Base-by-base conservation (phyloP, 208 protist species). In the Trypanosoma rangeli region DNA sequence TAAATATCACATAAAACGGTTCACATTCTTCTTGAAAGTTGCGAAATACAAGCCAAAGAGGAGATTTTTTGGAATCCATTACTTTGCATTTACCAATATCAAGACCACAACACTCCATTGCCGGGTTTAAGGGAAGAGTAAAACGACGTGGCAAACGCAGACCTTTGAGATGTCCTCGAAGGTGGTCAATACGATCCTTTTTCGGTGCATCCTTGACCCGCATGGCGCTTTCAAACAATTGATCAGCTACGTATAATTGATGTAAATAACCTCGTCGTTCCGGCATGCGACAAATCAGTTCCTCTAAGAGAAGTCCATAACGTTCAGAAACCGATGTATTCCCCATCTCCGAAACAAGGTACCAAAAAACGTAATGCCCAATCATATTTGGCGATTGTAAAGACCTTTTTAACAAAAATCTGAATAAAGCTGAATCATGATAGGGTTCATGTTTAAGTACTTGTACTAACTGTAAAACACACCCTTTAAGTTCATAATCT, bases 1-100 rank as follows among this genome's bases (percentile, higher is more conserved):
- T 98, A 74, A 95, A 96, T 22, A 97, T 93, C 52, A 94, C 80
- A 46, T 82, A 83, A 58, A 90, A 86, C 12, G 73, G 72, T 18
- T 83, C 70, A 28, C 78, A 83, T 39, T 79, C 67, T 48, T 87
- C 73, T 33, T 94, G 89, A 42, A 83, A 81, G 68, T 97, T 98
- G 26, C 77, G 60, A 61, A 98, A 98, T n/a, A 90, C 82, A 5
- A 98, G 84, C 81, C 84, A 97, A 13, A 98, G 76, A 10, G 97
- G 96, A 54, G 85, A 84, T 79, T 98, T 98, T 68, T 98, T 97
- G 0, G 79, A 93, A 53, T 91, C 85, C 95, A 98, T 98, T 33
- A 96, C 92, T 58, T 94, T 95, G 80, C 96, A 98, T 66, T 97
- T 84, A 28, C 82, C 82, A 46, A 95, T 79, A 46, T 96, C 77